These are phyloP conservation scores for Cladorrhinum sp. DNA, from an alignment of 2,329 filamentous ascomycete species.

Conservation along the genomic window DNA sequence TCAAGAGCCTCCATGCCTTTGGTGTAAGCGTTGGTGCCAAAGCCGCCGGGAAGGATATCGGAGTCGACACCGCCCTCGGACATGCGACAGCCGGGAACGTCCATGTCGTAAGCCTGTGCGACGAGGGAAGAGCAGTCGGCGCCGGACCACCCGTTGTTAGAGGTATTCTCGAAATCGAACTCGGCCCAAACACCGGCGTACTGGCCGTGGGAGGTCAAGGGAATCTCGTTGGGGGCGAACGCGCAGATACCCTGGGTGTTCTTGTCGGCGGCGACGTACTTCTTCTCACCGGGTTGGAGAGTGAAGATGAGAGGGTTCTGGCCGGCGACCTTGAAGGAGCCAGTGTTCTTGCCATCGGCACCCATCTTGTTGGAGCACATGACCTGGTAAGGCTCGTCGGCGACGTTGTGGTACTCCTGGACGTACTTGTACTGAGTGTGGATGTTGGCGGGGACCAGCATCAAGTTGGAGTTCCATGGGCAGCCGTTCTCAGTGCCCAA, in stretches of 20 bases:
- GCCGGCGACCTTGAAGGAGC: constrained; percentile 40
- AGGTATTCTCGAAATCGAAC: constrained; percentile 45
- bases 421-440: constrained; percentile 44
- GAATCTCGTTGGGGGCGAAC: constrained; percentile 37
- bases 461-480: constrained; percentile 51
- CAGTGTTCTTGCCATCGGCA: constrained; percentile 41
- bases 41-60: constrained; percentile 31
- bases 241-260: constrained; percentile 50
- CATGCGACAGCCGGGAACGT: constrained; percentile 35
- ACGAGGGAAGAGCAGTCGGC: constrained; percentile 51
- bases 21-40: constrained; percentile 35
- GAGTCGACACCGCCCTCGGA: constrained; percentile 40
- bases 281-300: constrained; percentile 36
- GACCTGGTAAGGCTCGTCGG: constrained; percentile 35
- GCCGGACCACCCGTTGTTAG: constrained; percentile 49
- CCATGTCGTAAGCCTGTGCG: constrained; percentile 36
- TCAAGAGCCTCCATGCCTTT: constrained; percentile 33
- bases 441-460: constrained; percentile 39
- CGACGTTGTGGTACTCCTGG: constrained; percentile 39
- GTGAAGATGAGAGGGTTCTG: constrained; percentile 41
- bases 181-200: constrained; percentile 48
- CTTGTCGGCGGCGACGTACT: constrained; percentile 43
- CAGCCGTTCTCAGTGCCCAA: constrained; percentile 34
- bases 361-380: constrained; percentile 54
- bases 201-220: constrained; percentile 39